Conservation (phyloP, 805 yeast genomes). For the Candida maesae region DNA sequence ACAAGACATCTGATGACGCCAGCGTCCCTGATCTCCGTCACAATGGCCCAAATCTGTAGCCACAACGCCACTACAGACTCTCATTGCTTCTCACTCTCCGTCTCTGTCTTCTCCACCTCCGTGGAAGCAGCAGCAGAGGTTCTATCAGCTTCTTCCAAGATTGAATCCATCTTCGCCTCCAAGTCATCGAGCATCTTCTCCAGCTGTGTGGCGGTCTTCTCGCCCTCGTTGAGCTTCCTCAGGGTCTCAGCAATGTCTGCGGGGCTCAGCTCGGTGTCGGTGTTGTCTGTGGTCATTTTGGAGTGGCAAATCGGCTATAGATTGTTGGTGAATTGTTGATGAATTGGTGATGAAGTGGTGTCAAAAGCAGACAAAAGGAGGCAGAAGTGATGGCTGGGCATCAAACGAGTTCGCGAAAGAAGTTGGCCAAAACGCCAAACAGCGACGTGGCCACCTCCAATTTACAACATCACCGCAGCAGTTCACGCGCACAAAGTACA, state of each 20-base stretch:
- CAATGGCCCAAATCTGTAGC: no score
- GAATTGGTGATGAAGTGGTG: no score
- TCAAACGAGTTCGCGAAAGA: no score
- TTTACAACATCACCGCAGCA: neutral
- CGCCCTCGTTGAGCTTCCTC: constrained; percentile 63
- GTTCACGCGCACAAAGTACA: no score
- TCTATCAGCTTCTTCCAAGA: constrained; percentile 46
- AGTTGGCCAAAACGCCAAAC: neutral
- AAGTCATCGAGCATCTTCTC: constrained; percentile 63
- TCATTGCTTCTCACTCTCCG: no score
- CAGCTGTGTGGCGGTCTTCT: constrained; percentile 54
- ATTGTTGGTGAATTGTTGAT: no score
- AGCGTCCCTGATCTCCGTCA: no score
- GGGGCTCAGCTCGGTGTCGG: constrained; percentile 35
- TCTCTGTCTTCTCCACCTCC: no score
- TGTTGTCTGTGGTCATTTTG: constrained; percentile 15
- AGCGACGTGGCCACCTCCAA: neutral
- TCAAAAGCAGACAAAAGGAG: neutral
- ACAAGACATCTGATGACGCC: no score
- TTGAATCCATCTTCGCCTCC: constrained; percentile 59
- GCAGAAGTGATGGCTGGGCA: no score
- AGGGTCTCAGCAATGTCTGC: constrained; percentile 40
- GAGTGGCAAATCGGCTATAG: no score
- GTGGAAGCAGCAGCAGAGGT: neutral
- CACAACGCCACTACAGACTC: no score